Evolutionary conservation across 179 eudicot genomes (phyloP).

Genomic region (Spergularia azorica): DNA sequence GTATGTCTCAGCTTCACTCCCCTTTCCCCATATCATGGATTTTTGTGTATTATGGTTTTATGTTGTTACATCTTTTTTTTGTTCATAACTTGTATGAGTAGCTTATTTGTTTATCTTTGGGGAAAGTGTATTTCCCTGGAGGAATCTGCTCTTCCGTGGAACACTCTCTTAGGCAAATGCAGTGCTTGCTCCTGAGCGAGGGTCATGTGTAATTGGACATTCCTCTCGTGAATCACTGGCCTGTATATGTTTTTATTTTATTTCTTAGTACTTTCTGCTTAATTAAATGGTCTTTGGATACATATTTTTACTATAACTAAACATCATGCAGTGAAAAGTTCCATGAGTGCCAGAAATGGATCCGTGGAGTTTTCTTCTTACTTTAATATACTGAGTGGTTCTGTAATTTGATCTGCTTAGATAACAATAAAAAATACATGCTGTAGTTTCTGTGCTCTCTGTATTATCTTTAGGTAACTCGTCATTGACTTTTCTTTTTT

Average conservation of each 20-base stretch:
- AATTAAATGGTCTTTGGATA: too few relatives aligned
- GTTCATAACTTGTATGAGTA: background rate
- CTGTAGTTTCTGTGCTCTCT: background rate
- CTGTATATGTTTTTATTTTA: background rate
- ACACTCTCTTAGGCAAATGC: too few relatives aligned
- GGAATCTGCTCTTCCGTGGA: too few relatives aligned
- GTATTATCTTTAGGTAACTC: too few relatives aligned
- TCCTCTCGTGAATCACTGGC: too few relatives aligned
- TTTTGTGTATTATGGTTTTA: background rate
- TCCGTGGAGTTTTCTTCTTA: background rate
- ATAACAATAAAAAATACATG: background rate
- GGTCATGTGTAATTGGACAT: too few relatives aligned
- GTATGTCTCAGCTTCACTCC: constrained; percentile 40
- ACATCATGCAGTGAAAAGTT: background rate
- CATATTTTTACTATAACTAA: background rate
- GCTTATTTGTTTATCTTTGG: too few relatives aligned
- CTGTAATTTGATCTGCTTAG: background rate
- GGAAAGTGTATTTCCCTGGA: too few relatives aligned
- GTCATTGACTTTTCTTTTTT: background rate
- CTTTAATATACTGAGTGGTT: background rate
- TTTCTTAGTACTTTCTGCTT: background rate
- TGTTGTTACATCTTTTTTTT: background rate
- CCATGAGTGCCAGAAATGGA: background rate
- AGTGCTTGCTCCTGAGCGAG: too few relatives aligned
- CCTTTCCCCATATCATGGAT: background rate